Conservation (phyloP, 495 filamentous ascomycete species). For the Penicillium antarcticum region DNA sequence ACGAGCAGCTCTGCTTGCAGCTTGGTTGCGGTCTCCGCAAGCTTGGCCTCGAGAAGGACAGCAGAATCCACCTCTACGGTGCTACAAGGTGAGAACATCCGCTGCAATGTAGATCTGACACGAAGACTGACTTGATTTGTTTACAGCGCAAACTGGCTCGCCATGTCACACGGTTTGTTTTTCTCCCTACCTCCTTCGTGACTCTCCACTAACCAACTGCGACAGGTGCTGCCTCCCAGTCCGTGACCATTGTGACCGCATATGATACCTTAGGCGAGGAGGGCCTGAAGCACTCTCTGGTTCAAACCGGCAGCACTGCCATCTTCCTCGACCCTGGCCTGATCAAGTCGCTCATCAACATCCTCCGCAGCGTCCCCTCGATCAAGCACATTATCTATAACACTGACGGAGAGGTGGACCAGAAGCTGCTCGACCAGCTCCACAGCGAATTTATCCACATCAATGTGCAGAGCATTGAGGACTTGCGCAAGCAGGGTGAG, state of each 20-base stretch:
- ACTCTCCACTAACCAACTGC: not conserved
- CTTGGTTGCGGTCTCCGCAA: constrained; percentile 76
- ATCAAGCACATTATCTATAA: constrained; percentile 90
- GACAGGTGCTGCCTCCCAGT: constrained; percentile 73
- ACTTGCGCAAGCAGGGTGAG: constrained; percentile 77
- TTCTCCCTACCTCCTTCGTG: not conserved
- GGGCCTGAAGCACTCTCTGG: constrained; percentile 85
- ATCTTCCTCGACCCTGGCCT: constrained; percentile 91
- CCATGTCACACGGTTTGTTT: constrained; percentile 62
- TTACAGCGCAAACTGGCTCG: constrained; percentile 68
- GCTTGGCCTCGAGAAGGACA: constrained; percentile 68
- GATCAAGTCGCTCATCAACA: constrained; percentile 73
- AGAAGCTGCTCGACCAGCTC: constrained; percentile 74
- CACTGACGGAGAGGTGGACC: constrained; percentile 69
- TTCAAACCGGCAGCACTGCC: constrained; percentile 78
- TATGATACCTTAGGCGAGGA: constrained; percentile 97
- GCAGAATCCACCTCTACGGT: constrained; percentile 85
- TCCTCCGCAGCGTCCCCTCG: constrained; percentile 73
- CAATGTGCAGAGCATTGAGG: constrained; percentile 78
- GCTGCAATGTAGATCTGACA: not conserved
- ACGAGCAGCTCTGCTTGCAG: constrained; percentile 70
- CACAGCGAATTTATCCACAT: constrained; percentile 68
- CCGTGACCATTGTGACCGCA: constrained; percentile 90
- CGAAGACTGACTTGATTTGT: constrained; percentile 4
- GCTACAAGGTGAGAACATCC: constrained; percentile 62